Evolutionary conservation across 106 monocot genomes (phyloP).

Genomic region (Ottelia alismoides): DNA sequence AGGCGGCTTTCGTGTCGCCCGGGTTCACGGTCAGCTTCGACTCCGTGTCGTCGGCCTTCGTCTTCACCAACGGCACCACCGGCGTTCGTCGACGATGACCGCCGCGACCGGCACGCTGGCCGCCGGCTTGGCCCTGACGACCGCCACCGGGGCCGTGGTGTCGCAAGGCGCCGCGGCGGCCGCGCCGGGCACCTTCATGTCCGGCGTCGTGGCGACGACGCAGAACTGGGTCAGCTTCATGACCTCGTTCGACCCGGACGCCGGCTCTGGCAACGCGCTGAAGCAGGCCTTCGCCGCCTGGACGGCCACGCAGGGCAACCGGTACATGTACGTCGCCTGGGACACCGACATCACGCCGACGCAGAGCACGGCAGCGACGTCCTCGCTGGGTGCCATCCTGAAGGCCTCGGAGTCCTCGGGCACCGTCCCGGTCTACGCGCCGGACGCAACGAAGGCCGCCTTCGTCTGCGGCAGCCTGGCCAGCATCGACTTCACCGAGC

Average conservation of each 20-base stretch:
- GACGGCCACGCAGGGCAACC: background rate
- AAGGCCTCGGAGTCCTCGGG: background rate
- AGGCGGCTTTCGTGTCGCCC: background rate
- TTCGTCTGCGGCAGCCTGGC: background rate
- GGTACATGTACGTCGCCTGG: background rate
- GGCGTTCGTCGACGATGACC: no score
- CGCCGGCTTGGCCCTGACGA: no score
- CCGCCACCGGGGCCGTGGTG: no score
- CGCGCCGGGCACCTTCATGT: background rate
- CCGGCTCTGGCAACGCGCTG: no score
- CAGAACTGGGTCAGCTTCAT: background rate
- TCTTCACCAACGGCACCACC: no score
- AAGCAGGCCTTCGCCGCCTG: background rate
- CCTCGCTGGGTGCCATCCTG: background rate
- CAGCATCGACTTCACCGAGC: background rate
- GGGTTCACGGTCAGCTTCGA: no score
- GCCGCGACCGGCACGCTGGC: no score
- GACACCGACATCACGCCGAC: background rate
- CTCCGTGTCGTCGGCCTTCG: no score
- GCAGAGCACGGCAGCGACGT: no score
- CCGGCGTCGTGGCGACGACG: background rate
- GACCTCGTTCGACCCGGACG: background rate
- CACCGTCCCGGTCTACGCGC: background rate
- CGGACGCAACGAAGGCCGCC: background rate
- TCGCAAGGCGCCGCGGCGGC: no score